Conservation (phyloP, 2,329 filamentous ascomycete genomes). For the Trichoderma semiorbis region DNA sequence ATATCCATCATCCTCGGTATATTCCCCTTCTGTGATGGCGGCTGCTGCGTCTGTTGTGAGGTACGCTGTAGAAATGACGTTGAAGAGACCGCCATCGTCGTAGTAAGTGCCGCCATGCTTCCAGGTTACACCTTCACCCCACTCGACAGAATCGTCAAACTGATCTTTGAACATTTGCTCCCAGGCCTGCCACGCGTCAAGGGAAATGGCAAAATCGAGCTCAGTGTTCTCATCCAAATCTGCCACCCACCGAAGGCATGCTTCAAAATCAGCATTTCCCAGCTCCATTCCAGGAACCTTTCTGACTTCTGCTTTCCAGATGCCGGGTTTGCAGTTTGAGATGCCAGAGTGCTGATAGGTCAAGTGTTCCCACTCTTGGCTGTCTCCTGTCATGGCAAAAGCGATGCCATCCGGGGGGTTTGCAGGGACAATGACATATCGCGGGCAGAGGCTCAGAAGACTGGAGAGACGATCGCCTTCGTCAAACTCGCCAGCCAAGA, state of each 20-base stretch:
- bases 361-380: neutral
- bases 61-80: conserved; percentile 1
- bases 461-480: neutral
- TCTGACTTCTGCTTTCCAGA: conserved; percentile 9
- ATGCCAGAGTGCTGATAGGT: conserved; percentile 2
- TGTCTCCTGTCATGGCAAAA: neutral
- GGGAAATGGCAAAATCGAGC: neutral
- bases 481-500: neutral
- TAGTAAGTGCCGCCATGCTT: conserved; percentile 9
- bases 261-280: neutral
- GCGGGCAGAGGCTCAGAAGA: conserved; percentile 6
- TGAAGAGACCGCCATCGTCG: conserved; percentile 6
- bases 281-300: neutral
- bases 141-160: neutral
- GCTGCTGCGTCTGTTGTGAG: conserved; percentile 1
- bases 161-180: conserved; percentile 4
- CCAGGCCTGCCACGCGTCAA: conserved; percentile 10
- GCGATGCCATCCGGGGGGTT: neutral
- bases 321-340: conserved; percentile 15
- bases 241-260: conserved; percentile 12
- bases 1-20: neutral
- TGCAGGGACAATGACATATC: neutral
- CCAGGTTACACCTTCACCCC: neutral
- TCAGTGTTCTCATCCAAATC: neutral
- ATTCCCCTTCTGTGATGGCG: neutral